Evolutionary conservation across 1,139 yeast genomes (phyloP), one percentile per base, ranked within the genome.

Genomic region (Lodderomyces oxycetoniae): DNA sequence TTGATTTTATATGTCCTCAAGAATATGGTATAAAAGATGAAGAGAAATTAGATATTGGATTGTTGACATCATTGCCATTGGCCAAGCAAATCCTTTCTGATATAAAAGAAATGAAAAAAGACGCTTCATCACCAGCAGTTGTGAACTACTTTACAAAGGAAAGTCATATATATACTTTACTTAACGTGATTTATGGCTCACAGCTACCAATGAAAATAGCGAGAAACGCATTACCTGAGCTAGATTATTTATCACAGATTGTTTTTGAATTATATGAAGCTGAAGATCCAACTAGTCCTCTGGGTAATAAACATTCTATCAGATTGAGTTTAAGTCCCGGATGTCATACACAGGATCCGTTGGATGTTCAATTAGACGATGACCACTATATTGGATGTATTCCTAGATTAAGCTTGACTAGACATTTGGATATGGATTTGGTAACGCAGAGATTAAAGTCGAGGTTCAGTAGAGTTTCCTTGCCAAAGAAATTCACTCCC

Each of bases 1-100:
- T 93, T 61, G 99, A 93, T 60, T 91, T 91, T 51, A 88, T 93
- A 35, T 91, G 98, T 59, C 99, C 99, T 9, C 97, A 93, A 59
- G 98, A 93, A 54, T 93, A 93, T 53, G 99, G 99, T 44, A 93
- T 93, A 46, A 89, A 89, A 45, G 95, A 88, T 51, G 85, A 84
- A 52, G 98, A 93, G 56, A 93, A 93, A 55, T 70, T 93, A 41
- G 98, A 93, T 56, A 93, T 93, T 63, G 98, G 99, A 2, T 66
- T 93, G 40, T 68, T 93, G 47, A 93, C 99, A 0, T 87, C 96
- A 1, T 71, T 93, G 49, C 99, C 99, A 2, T 71, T 93, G 47
- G 95, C 96, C 1, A 85, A 80, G 56, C 95, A 87, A 59, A 84
- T 93, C 27, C 59, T 91, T 33, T 67, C 72, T 26, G 97, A 91